A percentile compares a stretch with the other conserved stretches of the same genome.
These are phyloP conservation scores for Clonostachys solani DNA, from an alignment of 2,329 filamentous ascomycete species.

Conservation along the genomic window DNA sequence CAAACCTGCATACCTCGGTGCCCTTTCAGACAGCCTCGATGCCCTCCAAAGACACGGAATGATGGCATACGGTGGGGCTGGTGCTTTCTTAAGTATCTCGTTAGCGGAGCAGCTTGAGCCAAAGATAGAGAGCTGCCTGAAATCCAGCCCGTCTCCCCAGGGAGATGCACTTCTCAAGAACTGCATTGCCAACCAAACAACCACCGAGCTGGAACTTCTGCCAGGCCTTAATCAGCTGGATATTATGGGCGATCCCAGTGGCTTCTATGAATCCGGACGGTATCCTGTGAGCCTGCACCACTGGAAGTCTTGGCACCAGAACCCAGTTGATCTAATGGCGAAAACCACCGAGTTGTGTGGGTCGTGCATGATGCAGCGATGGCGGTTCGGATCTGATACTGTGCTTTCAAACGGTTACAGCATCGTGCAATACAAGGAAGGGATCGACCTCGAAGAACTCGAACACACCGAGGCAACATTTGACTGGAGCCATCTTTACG, in stretches of 20 bases:
- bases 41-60: constrained; percentile 48
- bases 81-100: constrained; percentile 51
- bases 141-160: constrained; percentile 17
- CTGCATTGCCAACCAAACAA: constrained; percentile 51
- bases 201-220: constrained; percentile 49
- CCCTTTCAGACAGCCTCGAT: constrained; percentile 50
- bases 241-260: constrained; percentile 46
- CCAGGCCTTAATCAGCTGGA: constrained; percentile 54
- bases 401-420: constrained; percentile 58
- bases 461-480: constrained; percentile 12
- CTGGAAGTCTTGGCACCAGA: constrained; percentile 58
- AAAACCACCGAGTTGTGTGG: constrained; percentile 48
- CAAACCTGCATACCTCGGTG: constrained; percentile 48
- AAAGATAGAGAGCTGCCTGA: constrained; percentile 44
- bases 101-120: constrained; percentile 42
- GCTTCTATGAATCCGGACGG: constrained; percentile 55
- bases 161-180: constrained; percentile 54
- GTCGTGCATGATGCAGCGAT: constrained; percentile 54
- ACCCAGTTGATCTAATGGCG: constrained; percentile 44
- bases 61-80: constrained; percentile 59
- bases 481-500: constrained; percentile 1
- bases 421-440: constrained; percentile 40
- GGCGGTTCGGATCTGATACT: constrained; percentile 38
- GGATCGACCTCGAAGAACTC: constrained; percentile 32
- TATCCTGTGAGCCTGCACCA: constrained; percentile 56